Evolutionary conservation across 1,284 basidiomycete genomes (phyloP).

Genomic region (Porodaedalea pini): DNA sequence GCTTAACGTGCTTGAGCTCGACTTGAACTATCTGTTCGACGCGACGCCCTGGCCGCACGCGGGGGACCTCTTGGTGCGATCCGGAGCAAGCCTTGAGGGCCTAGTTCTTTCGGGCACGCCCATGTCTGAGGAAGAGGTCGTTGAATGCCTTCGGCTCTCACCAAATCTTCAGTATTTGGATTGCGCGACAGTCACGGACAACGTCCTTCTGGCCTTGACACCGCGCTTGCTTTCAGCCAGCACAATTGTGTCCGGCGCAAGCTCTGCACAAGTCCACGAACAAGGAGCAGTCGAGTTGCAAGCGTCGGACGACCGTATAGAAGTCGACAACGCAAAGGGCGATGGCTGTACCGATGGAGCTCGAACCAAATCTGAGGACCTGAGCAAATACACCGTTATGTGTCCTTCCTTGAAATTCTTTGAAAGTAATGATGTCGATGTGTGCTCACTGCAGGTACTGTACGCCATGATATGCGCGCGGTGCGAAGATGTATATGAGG

Average conservation of each 20-base stretch:
- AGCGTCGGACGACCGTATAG: background rate
- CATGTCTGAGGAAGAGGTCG: background rate
- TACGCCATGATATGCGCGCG: background rate
- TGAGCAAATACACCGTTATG: background rate
- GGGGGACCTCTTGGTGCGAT: background rate
- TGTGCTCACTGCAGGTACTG: constrained; percentile 4
- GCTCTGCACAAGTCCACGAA: background rate
- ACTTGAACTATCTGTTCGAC: background rate
- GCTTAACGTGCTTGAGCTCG: background rate
- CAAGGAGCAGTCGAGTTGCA: background rate
- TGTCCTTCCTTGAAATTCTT: constrained; percentile 6
- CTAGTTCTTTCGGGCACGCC: constrained; percentile 1
- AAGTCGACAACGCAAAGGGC: background rate
- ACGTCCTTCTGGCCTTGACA: background rate
- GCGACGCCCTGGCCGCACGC: background rate
- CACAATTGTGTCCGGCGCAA: background rate
- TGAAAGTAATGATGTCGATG: background rate
- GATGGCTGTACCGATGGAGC: background rate
- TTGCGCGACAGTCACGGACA: background rate
- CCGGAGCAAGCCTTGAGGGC: background rate
- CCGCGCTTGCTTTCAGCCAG: background rate
- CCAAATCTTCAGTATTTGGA: background rate
- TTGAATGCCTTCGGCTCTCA: background rate
- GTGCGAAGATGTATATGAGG: constrained; percentile 2
- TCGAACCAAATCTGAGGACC: background rate